Evolutionary conservation across 371 early-diverging fungal species (phyloP), one percentile per base, ranked within the genome.

Genomic region (Cladochytrium tenue): DNA sequence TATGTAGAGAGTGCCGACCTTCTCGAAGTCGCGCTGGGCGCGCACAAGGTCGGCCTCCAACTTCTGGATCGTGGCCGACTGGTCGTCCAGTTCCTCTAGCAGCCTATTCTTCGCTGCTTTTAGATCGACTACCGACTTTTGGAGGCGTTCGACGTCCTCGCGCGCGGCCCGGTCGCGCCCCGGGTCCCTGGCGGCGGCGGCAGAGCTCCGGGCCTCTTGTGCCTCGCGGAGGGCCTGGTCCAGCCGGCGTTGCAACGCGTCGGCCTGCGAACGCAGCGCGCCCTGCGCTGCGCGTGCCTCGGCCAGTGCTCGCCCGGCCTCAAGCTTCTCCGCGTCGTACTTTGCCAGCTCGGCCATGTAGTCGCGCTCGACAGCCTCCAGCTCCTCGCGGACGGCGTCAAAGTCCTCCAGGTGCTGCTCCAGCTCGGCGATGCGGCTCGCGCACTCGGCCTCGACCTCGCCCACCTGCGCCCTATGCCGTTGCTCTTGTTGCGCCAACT

Each of bases 11-110:
- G n/a, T 4, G n/a, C 56, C 33, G 2, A 66, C 71, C 68, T 63
- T 62, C 20, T 66, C 68, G 52, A 53, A 52, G 34, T 71, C 75
- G 30, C 43, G 64, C 57, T 64, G 60, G 61, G 62, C 20, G 3
- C 52, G 60, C 32, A 58, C 58, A 62, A 67, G 7, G 51, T 71
- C 71, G 10, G 52, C 31, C 36, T 63, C 57, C 34, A 62, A 20
- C n/a, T 43, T 43, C 26, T 70, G 68, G 28, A 70, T 65, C 32
- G 66, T 25, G 36, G 70, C 59, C 13, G 63, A 56, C 27, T 58
- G 63, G 57, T 78, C 71, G 32, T 79, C 80, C 30, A 76, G 32
- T 53, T 79, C 75, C 35, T 76, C 76, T 27, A 75, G 30, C 62
- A 75, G 56, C 53, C 73, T 73, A 25, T 67, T 76, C 66, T 70